Percentiles rank a stretch among this genome's conserved stretches.
These are phyloP conservation scores for Striga asiatica DNA, from an alignment of 257 asterid species.

Conservation along the genomic window DNA sequence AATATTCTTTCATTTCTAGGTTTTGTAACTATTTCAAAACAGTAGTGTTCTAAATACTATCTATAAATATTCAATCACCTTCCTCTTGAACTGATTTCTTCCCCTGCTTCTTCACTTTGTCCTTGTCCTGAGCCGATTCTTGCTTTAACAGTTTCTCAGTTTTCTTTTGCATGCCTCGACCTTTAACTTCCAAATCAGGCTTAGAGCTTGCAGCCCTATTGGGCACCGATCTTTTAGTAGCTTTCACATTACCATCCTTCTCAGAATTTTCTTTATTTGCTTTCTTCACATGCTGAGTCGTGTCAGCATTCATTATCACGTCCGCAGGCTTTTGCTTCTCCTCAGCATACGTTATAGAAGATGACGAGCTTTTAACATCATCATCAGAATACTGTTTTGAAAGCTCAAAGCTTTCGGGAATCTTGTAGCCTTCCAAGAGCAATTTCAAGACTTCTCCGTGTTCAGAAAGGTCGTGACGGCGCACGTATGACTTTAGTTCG, in stretches of 20 bases:
- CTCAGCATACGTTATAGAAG: conserved; percentile 39
- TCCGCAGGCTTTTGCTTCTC: conserved; percentile 32
- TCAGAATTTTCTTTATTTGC: conserved; percentile 19
- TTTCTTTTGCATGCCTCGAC: conserved; percentile 35
- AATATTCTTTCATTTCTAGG: no score
- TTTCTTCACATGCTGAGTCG: conserved; percentile 26
- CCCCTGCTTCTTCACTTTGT: conserved; percentile 41
- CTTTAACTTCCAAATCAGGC: conserved; percentile 28
- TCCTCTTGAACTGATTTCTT: conserved; percentile 39
- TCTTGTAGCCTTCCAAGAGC: conserved; percentile 52
- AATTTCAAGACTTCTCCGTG: conserved; percentile 49
- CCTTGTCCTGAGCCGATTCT: conserved; percentile 26
- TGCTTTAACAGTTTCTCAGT: conserved; percentile 40
- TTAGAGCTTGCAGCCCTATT: conserved; percentile 30
- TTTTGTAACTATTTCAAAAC: no score
- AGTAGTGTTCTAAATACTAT: no score
- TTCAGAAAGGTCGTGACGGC: conserved; percentile 38
- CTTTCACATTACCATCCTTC: conserved; percentile 28
- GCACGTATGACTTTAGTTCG: conserved; percentile 59
- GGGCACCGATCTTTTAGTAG: conserved; percentile 25
- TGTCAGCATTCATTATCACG: conserved; percentile 18
- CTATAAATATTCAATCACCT: no score
- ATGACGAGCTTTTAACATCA: conserved; percentile 46
- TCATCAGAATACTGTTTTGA: conserved; percentile 51
- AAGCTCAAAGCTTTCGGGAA: conserved; percentile 38